A percentile compares a stretch with the other conserved stretches of the same genome.
Evolutionary conservation across 257 asterid genomes (phyloP).

Genomic region (Solanum paucissectum): DNA sequence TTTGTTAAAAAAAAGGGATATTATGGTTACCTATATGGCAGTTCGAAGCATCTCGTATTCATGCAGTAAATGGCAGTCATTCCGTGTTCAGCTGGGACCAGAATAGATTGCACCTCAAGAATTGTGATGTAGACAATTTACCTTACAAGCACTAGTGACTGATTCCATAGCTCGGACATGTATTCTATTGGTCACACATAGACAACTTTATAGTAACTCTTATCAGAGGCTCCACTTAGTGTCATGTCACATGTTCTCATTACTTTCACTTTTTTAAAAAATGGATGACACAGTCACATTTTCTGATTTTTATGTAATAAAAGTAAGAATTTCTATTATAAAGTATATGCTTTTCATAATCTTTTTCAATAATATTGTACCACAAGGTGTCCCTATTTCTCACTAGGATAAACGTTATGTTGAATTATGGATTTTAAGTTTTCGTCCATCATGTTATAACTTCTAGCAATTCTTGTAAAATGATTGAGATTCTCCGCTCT

Average conservation of each 20-base stretch:
- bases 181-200: rapidly evolving
- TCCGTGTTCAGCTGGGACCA: too few species aligned
- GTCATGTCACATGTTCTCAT: not conserved
- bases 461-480: not conserved
- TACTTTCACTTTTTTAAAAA: not conserved
- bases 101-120: too few species aligned
- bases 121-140: too few species aligned
- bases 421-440: not conserved
- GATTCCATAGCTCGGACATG: too few species aligned
- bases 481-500: not conserved
- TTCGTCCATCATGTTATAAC: not conserved
- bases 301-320: not conserved
- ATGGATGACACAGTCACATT: too few species aligned
- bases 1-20: not conserved
- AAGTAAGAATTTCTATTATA: not conserved
- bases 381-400: not conserved
- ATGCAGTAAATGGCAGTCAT: too few species aligned
- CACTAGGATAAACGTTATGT: too few species aligned
- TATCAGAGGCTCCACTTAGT: rapidly evolving
- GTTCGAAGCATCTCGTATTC: too few species aligned
- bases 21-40: too few species aligned
- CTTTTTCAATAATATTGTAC: not conserved
- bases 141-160: not conserved
- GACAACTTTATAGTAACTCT: rapidly evolving
- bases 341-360: not conserved